Percentiles rank a stretch among this genome's conserved stretches.
Evolutionary conservation across 768 basidiomycete species (phyloP).

Genomic region (Tulasnella sp.): DNA sequence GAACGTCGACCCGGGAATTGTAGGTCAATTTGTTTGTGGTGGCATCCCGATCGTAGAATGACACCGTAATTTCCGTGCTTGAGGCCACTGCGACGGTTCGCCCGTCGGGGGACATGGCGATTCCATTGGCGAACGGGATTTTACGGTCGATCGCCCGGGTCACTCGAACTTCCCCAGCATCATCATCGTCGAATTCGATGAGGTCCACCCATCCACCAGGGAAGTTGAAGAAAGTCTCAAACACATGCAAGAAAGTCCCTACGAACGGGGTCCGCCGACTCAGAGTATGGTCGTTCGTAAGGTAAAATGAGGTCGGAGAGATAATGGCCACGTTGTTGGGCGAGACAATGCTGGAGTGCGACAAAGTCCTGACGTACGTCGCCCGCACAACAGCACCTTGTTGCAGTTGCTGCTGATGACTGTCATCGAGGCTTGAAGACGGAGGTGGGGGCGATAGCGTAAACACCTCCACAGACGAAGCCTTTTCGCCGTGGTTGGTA

Average conservation of each 20-base stretch:
- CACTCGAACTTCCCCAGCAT: not conserved
- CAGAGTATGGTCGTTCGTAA: conserved; percentile 70
- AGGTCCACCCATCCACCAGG: conserved; percentile 56
- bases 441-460: conserved; percentile 39
- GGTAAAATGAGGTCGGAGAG: conserved; percentile 58
- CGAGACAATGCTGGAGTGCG: conserved; percentile 49
- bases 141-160: conserved; percentile 30
- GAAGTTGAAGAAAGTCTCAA: conserved; percentile 49
- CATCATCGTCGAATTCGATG: conserved; percentile 29
- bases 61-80: conserved; percentile 41
- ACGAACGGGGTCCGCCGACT: conserved; percentile 37
- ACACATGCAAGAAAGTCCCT: conserved; percentile 22
- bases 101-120: conserved; percentile 49
- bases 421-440: conserved; percentile 18
- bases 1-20: conserved; percentile 39
- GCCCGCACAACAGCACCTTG: conserved; percentile 28
- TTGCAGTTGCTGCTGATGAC: conserved; percentile 17
- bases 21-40: conserved; percentile 39
- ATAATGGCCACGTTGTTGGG: conserved; percentile 63
- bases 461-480: conserved; percentile 64
- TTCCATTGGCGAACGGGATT: conserved; percentile 61
- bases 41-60: conserved; percentile 43
- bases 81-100: conserved; percentile 51
- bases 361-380: conserved; percentile 52
- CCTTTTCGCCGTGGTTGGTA: conserved; percentile 57